These are phyloP conservation scores for Narthecium ossifragum DNA, from an alignment of 106 monocot genomes.

Conservation along the genomic window DNA sequence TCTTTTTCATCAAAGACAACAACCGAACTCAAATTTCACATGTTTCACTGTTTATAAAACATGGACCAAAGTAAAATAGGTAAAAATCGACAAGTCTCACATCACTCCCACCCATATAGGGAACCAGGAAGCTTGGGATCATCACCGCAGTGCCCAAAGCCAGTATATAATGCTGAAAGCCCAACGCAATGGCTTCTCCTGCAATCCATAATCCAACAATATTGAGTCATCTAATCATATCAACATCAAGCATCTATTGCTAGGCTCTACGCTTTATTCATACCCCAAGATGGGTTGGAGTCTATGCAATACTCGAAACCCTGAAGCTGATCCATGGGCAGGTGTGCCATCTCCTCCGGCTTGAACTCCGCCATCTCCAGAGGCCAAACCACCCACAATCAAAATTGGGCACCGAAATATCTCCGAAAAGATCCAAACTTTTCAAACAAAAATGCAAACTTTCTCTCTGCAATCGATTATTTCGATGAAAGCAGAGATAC, in stretches of 20 bases:
- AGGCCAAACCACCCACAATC: not conserved
- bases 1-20: no score
- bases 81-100: constrained; percentile 13
- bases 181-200: constrained; percentile 72
- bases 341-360: constrained; percentile 74
- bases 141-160: constrained; percentile 88
- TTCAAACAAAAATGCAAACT: no score
- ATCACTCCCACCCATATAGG: constrained; percentile 42
- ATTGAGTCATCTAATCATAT: no score
- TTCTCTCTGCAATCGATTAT: not conserved
- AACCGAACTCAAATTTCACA: no score
- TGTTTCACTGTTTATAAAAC: not conserved
- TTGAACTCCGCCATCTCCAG: constrained; percentile 56
- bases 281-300: constrained; percentile 93
- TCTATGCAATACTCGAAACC: constrained; percentile 97
- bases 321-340: constrained; percentile 94
- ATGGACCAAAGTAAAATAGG: not conserved
- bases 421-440: not conserved
- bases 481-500: not conserved
- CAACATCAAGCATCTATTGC: no score
- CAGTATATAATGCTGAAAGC: constrained; percentile 92
- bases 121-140: constrained; percentile 80
- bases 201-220: constrained; percentile 15
- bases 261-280: no score
- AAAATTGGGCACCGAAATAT: not conserved